Evolutionary conservation across 805 yeast genomes (phyloP).

Genomic region (Kodamaea laetipori): DNA sequence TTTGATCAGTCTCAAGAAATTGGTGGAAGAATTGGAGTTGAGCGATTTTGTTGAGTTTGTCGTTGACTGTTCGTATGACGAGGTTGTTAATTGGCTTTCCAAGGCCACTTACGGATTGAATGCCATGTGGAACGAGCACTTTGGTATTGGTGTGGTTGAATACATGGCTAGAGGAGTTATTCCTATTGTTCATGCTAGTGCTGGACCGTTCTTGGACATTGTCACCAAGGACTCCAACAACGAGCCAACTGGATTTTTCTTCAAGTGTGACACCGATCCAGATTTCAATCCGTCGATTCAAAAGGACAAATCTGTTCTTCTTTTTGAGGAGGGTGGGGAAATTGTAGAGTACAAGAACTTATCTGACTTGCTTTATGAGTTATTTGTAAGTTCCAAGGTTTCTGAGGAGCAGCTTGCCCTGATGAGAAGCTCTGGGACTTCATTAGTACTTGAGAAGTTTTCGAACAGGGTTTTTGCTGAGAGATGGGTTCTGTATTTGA

Average conservation of each 20-base stretch:
- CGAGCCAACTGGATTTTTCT: slow-evolving; percentile 73
- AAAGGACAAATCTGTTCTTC: slow-evolving; percentile 5
- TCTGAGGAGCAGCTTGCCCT: slow-evolving; percentile 34
- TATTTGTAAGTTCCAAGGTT: slow-evolving; percentile 37
- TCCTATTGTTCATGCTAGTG: slow-evolving; percentile 91
- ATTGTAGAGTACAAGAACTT: slow-evolving; percentile 47
- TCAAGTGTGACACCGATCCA: slow-evolving; percentile 70
- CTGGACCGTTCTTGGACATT: slow-evolving; percentile 91
- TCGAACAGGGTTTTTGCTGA: slow-evolving; percentile 59
- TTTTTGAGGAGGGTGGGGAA: slow-evolving; percentile 11
- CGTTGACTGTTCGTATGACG: slow-evolving; percentile 72
- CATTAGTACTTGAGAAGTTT: slow-evolving; percentile 54
- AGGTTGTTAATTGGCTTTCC: slow-evolving; percentile 55
- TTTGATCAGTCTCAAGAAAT: slow-evolving; percentile 50
- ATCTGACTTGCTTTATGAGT: slow-evolving; percentile 47
- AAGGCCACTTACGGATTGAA: slow-evolving; percentile 77
- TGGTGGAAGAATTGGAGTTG: slow-evolving; percentile 36
- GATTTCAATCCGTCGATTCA: slow-evolving; percentile 44
- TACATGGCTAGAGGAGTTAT: slow-evolving; percentile 82
- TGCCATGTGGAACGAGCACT: slow-evolving; percentile 99
- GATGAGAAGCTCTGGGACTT: slow-evolving; percentile 49
- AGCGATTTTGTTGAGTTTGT: slow-evolving; percentile 52
- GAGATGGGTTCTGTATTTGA: slow-evolving; percentile 49
- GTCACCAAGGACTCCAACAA: slow-evolving; percentile 38
- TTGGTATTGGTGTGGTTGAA: slow-evolving; percentile 96